Evolutionary conservation across 1,139 yeast genomes (phyloP), one percentile per base, ranked within the genome.

Genomic region (Blastobotrys malaysiensis): DNA sequence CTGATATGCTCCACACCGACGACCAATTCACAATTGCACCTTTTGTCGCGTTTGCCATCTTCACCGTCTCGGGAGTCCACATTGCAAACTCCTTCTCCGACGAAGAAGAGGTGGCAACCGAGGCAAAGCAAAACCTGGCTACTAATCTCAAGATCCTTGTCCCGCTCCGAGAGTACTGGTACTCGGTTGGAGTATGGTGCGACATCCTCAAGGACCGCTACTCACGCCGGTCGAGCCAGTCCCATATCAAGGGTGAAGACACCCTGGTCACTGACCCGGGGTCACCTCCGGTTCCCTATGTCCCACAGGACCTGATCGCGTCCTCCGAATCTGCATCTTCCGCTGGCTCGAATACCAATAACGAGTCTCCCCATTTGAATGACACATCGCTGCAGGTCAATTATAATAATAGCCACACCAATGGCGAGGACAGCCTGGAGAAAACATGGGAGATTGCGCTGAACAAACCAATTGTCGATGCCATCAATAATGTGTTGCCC

Each of bases 181-280:
- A 65, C 50, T 66, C 67, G 44, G 72, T 69, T 1, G 70, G 71
- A 1, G 66, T 68, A 6, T 70, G 74, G 74, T 70, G 73, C 55
- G 63, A 69, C 36, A 64, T 66, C 43, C 63, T 70, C 20, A 69
- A 70, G 51, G 69, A 69, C 22, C 61, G 72, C 19, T 70, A 70
- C 45, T 51, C 61, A 13, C 55, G 57, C 43, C 58, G 61, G 36
- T 52, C 60, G 9, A 52, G 54, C 19, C 51, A 58, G 9, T 54
- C 39, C 16, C 39, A 31, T 13, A 13, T 13, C 3, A 5, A 31
- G 16, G 39, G 51, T 49, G 52, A 53, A 24, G 21, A 27, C 16
- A 45, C 51, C 7, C 27, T 13, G 18, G 47, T 11, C 49, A 36
- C 49, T 36, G 51, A 49, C 45, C 44, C 56, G 9, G 45, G 56